Percentiles rank a stretch among this genome's conserved stretches.
phyloP scores from a whole-genome alignment of 176 grass and related monocot genomes.

The Coix lacrymajobi region DNA sequence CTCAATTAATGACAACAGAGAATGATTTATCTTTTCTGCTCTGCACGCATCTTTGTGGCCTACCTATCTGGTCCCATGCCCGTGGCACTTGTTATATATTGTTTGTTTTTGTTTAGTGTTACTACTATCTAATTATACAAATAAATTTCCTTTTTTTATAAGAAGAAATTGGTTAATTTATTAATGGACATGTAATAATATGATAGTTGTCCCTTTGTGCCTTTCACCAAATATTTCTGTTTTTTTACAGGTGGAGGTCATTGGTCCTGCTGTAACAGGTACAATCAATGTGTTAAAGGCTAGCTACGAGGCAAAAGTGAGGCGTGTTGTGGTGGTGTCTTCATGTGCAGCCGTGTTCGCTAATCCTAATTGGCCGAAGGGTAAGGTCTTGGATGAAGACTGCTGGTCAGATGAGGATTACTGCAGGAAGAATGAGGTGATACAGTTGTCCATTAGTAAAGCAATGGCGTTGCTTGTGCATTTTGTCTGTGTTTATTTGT shows the following conservation, averaged over 20 bases:
- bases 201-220: not conserved
- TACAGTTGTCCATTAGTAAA: not conserved
- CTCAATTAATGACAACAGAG: not conserved
- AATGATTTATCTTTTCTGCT: not conserved
- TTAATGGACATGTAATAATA: not conserved
- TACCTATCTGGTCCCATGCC: not conserved
- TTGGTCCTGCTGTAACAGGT: slow-evolving; percentile 69
- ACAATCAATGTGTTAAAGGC: slow-evolving; percentile 82
- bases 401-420: slow-evolving; percentile 64
- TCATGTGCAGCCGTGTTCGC: slow-evolving; percentile 23
- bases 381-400: slow-evolving; percentile 55
- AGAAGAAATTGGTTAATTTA: not conserved
- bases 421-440: slow-evolving; percentile 44
- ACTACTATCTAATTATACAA: not conserved
- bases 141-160: no score
- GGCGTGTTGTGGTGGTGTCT: slow-evolving; percentile 66
- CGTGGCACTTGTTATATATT: no score
- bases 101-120: not conserved
- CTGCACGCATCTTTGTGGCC: not conserved
- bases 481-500: no score
- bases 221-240: not conserved
- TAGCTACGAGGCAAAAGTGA: slow-evolving; percentile 60
- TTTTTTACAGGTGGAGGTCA: slow-evolving; percentile 46
- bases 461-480: not conserved
- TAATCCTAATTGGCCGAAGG: slow-evolving; percentile 59